These are phyloP conservation scores for Angophora floribunda DNA, from an alignment of 345 rosid genomes.

Conservation along the genomic window DNA sequence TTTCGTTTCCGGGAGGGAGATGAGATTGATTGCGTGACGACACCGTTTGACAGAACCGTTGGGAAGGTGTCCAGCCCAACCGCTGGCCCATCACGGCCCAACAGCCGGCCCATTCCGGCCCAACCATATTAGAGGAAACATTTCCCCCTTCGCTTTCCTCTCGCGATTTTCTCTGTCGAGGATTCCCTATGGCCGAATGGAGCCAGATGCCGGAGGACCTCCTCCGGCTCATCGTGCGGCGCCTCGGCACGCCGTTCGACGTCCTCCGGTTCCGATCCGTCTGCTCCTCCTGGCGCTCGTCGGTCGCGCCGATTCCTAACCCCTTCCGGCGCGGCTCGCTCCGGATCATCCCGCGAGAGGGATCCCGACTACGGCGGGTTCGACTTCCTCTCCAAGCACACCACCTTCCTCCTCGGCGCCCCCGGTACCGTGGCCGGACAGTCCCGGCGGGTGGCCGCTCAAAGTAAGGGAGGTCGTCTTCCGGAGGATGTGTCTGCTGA, in stretches of 20 bases:
- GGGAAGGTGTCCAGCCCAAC: neutral
- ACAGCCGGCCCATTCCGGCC: no score
- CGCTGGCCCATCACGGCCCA: no score
- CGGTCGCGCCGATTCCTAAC: constrained; percentile 20
- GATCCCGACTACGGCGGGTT: constrained; percentile 22
- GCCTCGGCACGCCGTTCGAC: constrained; percentile 44
- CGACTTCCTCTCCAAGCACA: constrained; percentile 55
- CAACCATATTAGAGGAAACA: no score
- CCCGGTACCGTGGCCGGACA: constrained; percentile 1
- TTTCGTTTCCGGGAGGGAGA: neutral
- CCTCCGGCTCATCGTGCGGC: constrained; percentile 33
- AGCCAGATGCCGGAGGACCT: constrained; percentile 62
- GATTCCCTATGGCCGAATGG: constrained; percentile 56
- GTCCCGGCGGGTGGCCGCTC: constrained; percentile 44
- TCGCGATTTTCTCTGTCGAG: neutral
- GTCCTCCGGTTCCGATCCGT: constrained; percentile 56
- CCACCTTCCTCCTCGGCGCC: constrained; percentile 41
- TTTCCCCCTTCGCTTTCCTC: neutral
- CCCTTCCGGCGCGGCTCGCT: constrained; percentile 20
- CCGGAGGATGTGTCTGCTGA: constrained; percentile 24
- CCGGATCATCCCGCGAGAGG: constrained; percentile 36
- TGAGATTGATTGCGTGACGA: neutral
- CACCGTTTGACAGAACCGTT: neutral
- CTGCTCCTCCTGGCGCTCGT: constrained; percentile 11
- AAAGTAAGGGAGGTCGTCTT: constrained; percentile 40